phyloP scores from a whole-genome alignment of 2,329 filamentous ascomycete species.

The Fusarium irregulare region DNA sequence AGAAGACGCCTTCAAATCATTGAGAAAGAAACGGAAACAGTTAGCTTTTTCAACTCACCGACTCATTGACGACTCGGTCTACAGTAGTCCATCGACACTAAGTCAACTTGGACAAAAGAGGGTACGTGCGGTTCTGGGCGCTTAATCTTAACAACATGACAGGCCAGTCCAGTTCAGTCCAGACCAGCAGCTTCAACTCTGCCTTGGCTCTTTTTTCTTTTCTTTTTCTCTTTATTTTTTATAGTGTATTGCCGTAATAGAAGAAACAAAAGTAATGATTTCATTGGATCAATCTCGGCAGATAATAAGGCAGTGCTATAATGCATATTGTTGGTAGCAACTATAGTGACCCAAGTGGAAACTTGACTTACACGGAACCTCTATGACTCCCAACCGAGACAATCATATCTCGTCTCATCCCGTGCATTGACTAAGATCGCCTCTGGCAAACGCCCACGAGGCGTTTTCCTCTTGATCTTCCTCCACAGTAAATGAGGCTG shows the following conservation, averaged over 20 bases:
- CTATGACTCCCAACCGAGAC: not conserved
- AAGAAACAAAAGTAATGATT: no score
- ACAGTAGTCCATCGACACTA: constrained; percentile 7
- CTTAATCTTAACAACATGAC: constrained; percentile 13
- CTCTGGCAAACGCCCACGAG: constrained; percentile 11
- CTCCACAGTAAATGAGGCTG: constrained; percentile 23
- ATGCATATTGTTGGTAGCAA: not conserved
- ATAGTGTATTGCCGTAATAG: not conserved
- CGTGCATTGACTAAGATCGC: not conserved
- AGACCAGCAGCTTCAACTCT: not conserved
- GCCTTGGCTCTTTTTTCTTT: constrained; percentile 4
- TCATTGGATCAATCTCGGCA: not conserved
- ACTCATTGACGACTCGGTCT: constrained; percentile 11
- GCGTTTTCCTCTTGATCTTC: constrained; percentile 14
- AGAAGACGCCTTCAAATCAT: not conserved
- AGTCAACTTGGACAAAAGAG: constrained; percentile 5
- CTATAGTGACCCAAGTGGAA: not conserved
- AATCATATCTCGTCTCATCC: constrained; percentile 2
- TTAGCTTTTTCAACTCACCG: constrained; percentile 6
- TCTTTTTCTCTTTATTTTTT: not conserved
- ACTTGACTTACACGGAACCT: constrained; percentile 15
- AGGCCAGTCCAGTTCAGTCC: not conserved
- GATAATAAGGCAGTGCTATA: not conserved
- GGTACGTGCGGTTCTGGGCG: constrained; percentile 19
- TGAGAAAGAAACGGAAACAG: not conserved